Percentiles rank a stretch among this genome's conserved stretches.
These are phyloP conservation scores for Achaetomiella virescens DNA, from an alignment of 495 filamentous ascomycete species.

Conservation along the genomic window DNA sequence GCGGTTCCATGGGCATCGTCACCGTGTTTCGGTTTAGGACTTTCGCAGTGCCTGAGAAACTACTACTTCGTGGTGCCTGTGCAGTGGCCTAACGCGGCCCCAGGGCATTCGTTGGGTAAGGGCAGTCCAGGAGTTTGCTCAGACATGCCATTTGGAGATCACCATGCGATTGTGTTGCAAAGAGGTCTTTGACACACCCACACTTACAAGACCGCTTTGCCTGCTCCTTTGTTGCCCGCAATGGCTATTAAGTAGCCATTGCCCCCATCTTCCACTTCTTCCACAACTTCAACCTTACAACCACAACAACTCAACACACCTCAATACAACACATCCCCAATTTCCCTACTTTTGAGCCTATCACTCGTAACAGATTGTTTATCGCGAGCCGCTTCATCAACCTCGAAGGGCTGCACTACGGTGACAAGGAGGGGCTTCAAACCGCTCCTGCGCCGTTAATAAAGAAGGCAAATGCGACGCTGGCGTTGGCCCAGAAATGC, in stretches of 20 bases:
- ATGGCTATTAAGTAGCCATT: too few relatives aligned
- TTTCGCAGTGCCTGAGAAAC: slow-evolving; percentile 33
- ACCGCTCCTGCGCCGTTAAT: slow-evolving; percentile 32
- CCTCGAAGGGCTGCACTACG: slow-evolving; percentile 40
- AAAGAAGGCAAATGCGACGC: slow-evolving; percentile 27
- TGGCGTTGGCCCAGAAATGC: slow-evolving; percentile 28
- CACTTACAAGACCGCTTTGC: too few relatives aligned
- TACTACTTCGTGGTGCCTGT: slow-evolving; percentile 36
- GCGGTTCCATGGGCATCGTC: slow-evolving; percentile 39
- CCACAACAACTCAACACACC: too few relatives aligned
- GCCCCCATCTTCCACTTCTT: too few relatives aligned
- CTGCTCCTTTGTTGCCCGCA: too few relatives aligned
- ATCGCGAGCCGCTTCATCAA: slow-evolving; percentile 35
- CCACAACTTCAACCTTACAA: too few relatives aligned
- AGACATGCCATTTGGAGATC: slow-evolving; percentile 38
- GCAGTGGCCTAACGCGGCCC: slow-evolving; percentile 26
- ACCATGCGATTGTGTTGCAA: too few relatives aligned
- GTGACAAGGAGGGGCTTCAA: slow-evolving; percentile 31
- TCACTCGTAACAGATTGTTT: too few relatives aligned
- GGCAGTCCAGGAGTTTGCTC: slow-evolving; percentile 36
- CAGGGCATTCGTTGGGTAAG: slow-evolving; percentile 24
- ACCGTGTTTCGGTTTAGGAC: slow-evolving; percentile 41
- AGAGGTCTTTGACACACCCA: too few relatives aligned
- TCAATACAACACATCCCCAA: too few relatives aligned
- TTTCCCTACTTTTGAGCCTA: too few relatives aligned